Evolutionary conservation across 1,284 basidiomycete genomes (phyloP).

Genomic region (Cryptococcus sp.): DNA sequence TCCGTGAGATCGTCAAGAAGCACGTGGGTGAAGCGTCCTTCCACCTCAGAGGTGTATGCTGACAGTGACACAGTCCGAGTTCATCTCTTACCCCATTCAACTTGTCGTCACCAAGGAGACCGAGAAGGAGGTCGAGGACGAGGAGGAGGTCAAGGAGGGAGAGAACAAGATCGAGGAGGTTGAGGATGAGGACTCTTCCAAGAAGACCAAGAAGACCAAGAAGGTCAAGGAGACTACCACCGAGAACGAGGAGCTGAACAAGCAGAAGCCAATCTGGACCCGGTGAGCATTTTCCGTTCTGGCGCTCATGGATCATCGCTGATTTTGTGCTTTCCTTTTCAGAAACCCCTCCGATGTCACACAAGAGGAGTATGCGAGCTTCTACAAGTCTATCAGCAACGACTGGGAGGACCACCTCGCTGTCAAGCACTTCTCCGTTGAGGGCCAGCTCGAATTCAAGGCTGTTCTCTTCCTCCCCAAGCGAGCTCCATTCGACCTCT

Average conservation of each 20-base stretch:
- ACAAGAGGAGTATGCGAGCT: conserved; percentile 87
- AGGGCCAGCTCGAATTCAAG: conserved; percentile 99
- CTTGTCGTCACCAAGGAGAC: conserved; percentile 98
- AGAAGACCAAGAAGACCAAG: conserved; percentile 92
- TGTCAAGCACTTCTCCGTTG: conserved; percentile 99
- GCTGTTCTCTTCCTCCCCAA: conserved; percentile 97
- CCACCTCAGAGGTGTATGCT: not conserved
- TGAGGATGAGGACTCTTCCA: conserved; percentile 66
- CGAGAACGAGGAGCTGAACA: conserved; percentile 98
- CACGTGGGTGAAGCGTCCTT: conserved; percentile 60
- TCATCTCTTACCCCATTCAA: conserved; percentile 99
- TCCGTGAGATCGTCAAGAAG: conserved; percentile 99
- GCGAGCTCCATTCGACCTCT: conserved; percentile 97
- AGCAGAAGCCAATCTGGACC: conserved; percentile 99
- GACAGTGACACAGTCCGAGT: conserved; percentile 70
- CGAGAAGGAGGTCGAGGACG: conserved; percentile 94
- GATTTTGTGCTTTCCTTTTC: not conserved
- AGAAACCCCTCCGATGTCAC: conserved; percentile 93
- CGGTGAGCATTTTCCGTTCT: conserved; percentile 46
- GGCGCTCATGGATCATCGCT: not conserved
- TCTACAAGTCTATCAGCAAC: conserved; percentile 99
- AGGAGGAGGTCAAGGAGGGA: conserved; percentile 65
- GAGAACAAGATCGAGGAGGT: conserved; percentile 73
- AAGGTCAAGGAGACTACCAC: conserved; percentile 90
- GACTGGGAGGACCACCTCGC: conserved; percentile 99